A percentile compares a stretch with the other conserved stretches of the same genome.
Conservation (phyloP, 352 stramenopile species). For the Globisporangium mamillatum region DNA sequence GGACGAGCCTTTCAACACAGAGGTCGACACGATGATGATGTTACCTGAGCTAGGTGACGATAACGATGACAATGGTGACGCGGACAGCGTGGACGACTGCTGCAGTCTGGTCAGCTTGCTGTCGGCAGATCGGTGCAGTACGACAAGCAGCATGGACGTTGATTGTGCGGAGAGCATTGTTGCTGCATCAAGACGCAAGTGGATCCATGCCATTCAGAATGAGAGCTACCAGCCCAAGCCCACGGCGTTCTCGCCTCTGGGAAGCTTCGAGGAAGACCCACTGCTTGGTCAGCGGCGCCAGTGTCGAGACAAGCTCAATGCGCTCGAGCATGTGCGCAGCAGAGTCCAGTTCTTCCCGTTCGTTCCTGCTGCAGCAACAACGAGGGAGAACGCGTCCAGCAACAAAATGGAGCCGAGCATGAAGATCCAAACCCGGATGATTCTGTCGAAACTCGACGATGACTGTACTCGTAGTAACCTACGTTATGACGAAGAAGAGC, state of each 20-base stretch:
- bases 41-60: not conserved
- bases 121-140: constrained; percentile 3
- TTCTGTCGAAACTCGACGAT: constrained; percentile 42
- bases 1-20: not conserved
- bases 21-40: constrained; percentile 7
- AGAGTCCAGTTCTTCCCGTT: constrained; percentile 44
- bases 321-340: constrained; percentile 43
- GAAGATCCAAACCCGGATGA: constrained; percentile 55
- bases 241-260: constrained; percentile 62
- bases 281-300: constrained; percentile 51
- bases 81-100: constrained; percentile 1
- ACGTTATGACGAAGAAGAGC: not conserved
- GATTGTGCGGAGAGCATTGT: not conserved
- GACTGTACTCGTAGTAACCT: not conserved
- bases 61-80: not conserved
- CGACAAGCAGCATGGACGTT: constrained; percentile 1
- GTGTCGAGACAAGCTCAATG: constrained; percentile 59
- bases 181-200: constrained; percentile 13
- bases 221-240: constrained; percentile 59
- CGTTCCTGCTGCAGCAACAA: not conserved
- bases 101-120: constrained; percentile 5
- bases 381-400: not conserved
- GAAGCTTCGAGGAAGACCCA: constrained; percentile 50
- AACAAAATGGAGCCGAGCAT: constrained; percentile 23
- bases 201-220: constrained; percentile 52